Percentiles rank a stretch among this genome's conserved stretches.
Conservation (phyloP, 345 rosid genomes). For the Hibiscus tridactylites region DNA sequence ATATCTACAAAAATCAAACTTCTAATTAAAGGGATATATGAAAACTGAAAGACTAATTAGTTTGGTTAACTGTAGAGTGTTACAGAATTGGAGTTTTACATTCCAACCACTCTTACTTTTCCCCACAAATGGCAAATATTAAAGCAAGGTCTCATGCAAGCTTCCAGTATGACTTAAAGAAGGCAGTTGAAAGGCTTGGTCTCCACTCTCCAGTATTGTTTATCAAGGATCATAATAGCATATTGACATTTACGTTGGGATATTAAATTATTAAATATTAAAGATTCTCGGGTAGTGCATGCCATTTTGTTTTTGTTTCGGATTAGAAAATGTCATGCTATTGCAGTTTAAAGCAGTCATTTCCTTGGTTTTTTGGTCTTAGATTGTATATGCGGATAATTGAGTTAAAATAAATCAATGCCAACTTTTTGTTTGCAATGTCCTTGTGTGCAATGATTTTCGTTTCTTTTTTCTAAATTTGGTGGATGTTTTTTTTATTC, state of each 20-base stretch:
- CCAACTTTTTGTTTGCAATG: too few relatives aligned
- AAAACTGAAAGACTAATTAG: background rate
- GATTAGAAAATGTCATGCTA: too few relatives aligned
- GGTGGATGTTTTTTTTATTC: too few relatives aligned
- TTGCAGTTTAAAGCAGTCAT: too few relatives aligned
- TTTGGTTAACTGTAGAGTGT: background rate
- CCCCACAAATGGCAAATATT: background rate
- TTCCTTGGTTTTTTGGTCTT: too few relatives aligned
- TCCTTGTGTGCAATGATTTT: too few relatives aligned
- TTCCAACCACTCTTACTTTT: background rate
- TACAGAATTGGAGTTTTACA: background rate
- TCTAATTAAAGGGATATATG: conserved; percentile 11
- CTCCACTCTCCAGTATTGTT: background rate
- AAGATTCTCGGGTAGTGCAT: background rate
- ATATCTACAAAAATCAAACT: conserved; percentile 7
- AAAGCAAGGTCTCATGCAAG: conserved; percentile 5
- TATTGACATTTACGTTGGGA: background rate
- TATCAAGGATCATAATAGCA: background rate
- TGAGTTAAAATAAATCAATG: too few relatives aligned
- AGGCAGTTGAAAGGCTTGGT: background rate
- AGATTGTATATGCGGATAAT: too few relatives aligned
- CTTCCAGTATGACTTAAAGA: background rate
- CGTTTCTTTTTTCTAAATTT: too few relatives aligned
- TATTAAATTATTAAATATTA: background rate
- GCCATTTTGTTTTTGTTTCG: background rate